Evolutionary conservation across 2,329 filamentous ascomycete genomes (phyloP).

Genomic region (Tothia fuscella): DNA sequence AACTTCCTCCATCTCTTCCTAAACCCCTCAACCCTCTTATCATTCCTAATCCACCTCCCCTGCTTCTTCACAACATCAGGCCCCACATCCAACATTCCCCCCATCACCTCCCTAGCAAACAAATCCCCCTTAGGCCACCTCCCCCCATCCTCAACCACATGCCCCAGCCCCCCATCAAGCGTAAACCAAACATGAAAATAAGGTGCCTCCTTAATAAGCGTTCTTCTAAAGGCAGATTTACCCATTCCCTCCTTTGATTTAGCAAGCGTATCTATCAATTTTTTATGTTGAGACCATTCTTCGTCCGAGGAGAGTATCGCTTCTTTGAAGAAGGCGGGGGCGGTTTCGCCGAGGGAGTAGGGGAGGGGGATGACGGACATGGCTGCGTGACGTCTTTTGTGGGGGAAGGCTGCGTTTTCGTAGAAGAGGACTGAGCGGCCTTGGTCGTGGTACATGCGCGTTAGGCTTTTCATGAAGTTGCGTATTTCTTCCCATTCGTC

Average conservation of each 20-base stretch:
- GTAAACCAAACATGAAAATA: constrained; percentile 97
- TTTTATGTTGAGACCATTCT: constrained; percentile 92
- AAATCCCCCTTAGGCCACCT: constrained; percentile 85
- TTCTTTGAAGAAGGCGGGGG: constrained; percentile 90
- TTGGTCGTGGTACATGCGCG: constrained; percentile 86
- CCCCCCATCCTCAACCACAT: constrained; percentile 76
- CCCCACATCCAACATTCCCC: constrained; percentile 78
- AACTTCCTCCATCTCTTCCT: constrained; percentile 81
- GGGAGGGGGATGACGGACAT: constrained; percentile 81
- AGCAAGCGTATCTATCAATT: constrained; percentile 77
- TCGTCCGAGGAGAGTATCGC: constrained; percentile 79
- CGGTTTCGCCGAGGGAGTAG: constrained; percentile 79
- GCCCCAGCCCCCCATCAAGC: constrained; percentile 81
- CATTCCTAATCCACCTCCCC: constrained; percentile 66
- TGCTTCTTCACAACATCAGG: constrained; percentile 81
- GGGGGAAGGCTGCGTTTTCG: constrained; percentile 80
- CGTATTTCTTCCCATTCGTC: constrained; percentile 95
- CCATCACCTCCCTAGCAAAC: constrained; percentile 84
- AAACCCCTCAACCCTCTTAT: constrained; percentile 61
- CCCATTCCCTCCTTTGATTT: constrained; percentile 52
- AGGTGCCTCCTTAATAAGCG: constrained; percentile 87
- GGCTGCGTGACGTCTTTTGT: constrained; percentile 69
- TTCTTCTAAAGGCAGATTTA: constrained; percentile 67
- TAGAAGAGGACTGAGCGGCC: constrained; percentile 92
- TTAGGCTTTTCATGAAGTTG: constrained; percentile 97